A percentile compares a stretch with the other conserved stretches of the same genome.
Evolutionary conservation across 352 stramenopile species (phyloP).

Genomic region (Phytophthora rubi): DNA sequence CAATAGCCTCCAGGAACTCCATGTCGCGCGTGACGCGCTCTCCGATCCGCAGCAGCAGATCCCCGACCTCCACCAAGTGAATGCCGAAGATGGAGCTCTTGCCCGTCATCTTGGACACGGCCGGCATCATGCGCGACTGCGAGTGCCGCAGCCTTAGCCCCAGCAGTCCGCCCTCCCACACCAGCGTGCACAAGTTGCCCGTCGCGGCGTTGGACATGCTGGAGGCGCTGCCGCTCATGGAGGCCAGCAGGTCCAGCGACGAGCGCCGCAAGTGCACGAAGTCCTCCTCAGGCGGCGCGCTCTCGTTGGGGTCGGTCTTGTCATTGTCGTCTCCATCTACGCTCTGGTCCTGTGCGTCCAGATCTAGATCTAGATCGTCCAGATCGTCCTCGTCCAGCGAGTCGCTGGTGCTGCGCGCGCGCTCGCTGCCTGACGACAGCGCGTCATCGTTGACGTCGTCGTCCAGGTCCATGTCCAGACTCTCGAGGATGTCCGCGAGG

Average conservation of each 20-base stretch:
- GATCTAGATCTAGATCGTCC: conserved; percentile 43
- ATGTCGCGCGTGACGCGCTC: conserved; percentile 73
- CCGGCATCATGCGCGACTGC: conserved; percentile 79
- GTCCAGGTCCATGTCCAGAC: conserved; percentile 85
- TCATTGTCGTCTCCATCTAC: conserved; percentile 33
- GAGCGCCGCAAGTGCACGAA: conserved; percentile 67
- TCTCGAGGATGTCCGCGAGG: conserved; percentile 85
- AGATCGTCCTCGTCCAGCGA: conserved; percentile 72
- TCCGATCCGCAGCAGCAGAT: conserved; percentile 82
- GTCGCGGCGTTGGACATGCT: conserved; percentile 61
- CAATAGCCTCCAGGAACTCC: conserved; percentile 86
- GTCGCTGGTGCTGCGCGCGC: conserved; percentile 44
- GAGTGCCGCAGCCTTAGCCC: conserved; percentile 81
- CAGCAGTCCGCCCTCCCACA: conserved; percentile 86
- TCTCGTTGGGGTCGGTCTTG: conserved; percentile 60
- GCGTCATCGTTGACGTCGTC: conserved; percentile 69
- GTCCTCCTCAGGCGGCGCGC: conserved; percentile 69
- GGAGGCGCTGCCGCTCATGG: conserved; percentile 65
- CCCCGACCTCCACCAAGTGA: conserved; percentile 84
- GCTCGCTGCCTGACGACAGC: conserved; percentile 39
- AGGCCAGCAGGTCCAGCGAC: conserved; percentile 76
- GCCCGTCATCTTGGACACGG: conserved; percentile 86
- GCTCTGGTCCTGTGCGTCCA: conserved; percentile 20
- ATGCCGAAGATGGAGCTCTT: conserved; percentile 88
- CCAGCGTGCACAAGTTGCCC: conserved; percentile 77